These are phyloP conservation scores for Nadsonia starkeyi-henricii DNA, from an alignment of 1,139 yeast genomes.

Conservation along the genomic window DNA sequence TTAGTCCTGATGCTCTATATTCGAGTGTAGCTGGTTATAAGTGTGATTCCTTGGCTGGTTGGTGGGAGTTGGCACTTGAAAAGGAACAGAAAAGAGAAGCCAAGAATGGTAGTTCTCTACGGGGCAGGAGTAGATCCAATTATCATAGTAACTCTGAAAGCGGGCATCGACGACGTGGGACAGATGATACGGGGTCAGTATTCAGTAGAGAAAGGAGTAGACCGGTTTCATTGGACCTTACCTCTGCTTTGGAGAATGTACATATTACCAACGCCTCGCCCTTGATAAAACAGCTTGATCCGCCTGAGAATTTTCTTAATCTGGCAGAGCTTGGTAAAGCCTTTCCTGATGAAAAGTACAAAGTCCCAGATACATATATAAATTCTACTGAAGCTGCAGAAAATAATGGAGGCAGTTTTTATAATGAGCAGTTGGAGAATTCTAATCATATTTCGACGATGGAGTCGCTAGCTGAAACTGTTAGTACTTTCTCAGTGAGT, in stretches of 20 bases:
- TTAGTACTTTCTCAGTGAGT: no score
- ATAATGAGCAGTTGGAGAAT: no score
- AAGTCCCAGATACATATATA: no score
- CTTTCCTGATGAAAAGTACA: no score
- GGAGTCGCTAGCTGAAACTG: no score
- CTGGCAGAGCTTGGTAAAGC: no score
- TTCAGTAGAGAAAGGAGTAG: slow-evolving; percentile 5
- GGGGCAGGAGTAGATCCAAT: neutral
- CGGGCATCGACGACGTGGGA: neutral
- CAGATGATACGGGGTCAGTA: neutral
- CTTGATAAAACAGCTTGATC: neutral
- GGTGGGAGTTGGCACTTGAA: slow-evolving; percentile 65
- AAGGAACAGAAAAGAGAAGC: slow-evolving; percentile 37
- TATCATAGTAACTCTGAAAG: neutral
- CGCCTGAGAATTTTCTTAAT: neutral
- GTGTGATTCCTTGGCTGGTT: slow-evolving; percentile 71
- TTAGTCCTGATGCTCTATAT: slow-evolving; percentile 52
- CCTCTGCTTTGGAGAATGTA: slow-evolving; percentile 2
- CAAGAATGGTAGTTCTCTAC: slow-evolving; percentile 9
- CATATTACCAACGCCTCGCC: neutral
- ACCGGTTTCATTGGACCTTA: slow-evolving; percentile 2
- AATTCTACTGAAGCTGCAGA: no score
- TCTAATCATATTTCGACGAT: no score
- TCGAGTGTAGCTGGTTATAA: slow-evolving; percentile 45
- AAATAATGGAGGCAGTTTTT: no score